These are phyloP conservation scores for Raddia distichophylla DNA, from an alignment of 176 grass and related monocot genomes.

Conservation along the genomic window DNA sequence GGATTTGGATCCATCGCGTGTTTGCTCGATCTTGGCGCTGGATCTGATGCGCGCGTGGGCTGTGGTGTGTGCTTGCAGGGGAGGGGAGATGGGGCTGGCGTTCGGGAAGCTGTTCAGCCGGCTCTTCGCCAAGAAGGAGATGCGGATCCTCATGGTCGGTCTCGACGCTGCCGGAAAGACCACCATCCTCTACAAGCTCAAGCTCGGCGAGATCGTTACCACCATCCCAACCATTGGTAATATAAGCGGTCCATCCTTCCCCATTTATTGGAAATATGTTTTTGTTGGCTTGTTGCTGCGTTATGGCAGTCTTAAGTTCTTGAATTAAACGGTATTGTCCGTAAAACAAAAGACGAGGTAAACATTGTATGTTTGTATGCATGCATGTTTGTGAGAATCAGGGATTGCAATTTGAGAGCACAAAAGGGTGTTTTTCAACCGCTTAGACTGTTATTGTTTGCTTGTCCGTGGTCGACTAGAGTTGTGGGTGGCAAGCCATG, in stretches of 20 bases:
- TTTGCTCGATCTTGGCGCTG: neutral
- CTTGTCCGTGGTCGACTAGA: neutral
- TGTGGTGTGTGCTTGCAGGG: neutral
- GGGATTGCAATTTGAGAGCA: neutral
- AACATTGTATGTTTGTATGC: no score
- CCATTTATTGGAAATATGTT: no score
- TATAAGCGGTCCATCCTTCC: no score
- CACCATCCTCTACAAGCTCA: slow-evolving; percentile 85
- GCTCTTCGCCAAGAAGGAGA: slow-evolving; percentile 79
- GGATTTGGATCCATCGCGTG: neutral
- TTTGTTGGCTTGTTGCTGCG: no score
- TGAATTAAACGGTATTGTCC: no score
- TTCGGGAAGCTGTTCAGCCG: slow-evolving; percentile 81
- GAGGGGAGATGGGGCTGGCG: neutral
- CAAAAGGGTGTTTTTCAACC: neutral
- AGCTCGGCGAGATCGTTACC: slow-evolving; percentile 83
- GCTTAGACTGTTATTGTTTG: neutral
- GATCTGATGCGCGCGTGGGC: neutral
- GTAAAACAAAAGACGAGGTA: neutral
- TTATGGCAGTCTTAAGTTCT: no score
- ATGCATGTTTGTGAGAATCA: neutral
- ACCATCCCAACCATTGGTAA: slow-evolving; percentile 76
- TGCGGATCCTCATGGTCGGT: slow-evolving; percentile 76
- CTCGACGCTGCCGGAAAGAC: slow-evolving; percentile 78
- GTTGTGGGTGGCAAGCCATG: neutral